These are phyloP conservation scores for Metarhizium guizhouense DNA, from an alignment of 2,329 filamentous ascomycete genomes.

Conservation along the genomic window DNA sequence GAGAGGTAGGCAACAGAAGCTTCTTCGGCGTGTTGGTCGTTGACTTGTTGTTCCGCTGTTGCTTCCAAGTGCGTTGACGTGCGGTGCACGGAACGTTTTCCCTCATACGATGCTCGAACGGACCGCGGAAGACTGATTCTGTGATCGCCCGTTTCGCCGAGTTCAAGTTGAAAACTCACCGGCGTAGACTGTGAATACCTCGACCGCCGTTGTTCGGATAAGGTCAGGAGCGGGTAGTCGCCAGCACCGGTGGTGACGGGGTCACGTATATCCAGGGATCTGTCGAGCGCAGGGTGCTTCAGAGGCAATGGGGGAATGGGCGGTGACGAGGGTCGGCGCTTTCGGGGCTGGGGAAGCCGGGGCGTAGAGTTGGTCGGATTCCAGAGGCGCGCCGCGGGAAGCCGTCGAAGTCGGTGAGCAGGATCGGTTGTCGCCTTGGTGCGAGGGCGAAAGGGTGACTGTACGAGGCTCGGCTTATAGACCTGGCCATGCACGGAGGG, in stretches of 20 bases:
- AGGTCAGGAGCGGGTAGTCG: constrained; percentile 42
- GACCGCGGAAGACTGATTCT: constrained; percentile 46
- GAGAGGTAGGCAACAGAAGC: not conserved
- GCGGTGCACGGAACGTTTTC: constrained; percentile 28
- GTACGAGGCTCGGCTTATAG: not conserved
- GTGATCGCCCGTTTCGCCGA: constrained; percentile 33
- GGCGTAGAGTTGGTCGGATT: constrained; percentile 53
- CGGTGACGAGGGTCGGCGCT: constrained; percentile 43
- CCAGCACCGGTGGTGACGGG: constrained; percentile 29
- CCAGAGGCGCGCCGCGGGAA: constrained; percentile 45
- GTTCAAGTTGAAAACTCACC: constrained; percentile 43
- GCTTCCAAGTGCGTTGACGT: constrained; percentile 7
- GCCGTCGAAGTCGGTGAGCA: constrained; percentile 26
- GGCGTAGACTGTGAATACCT: constrained; percentile 33
- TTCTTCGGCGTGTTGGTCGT: not conserved
- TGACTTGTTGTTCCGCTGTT: not conserved
- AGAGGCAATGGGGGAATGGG: constrained; percentile 43
- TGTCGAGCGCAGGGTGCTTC: constrained; percentile 32
- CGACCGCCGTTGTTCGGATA: constrained; percentile 40
- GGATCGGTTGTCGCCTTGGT: constrained; percentile 15
- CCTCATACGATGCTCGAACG: constrained; percentile 45
- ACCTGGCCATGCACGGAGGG: not conserved
- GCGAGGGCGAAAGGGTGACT: constrained; percentile 34
- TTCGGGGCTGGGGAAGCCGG: constrained; percentile 26
- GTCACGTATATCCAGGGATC: constrained; percentile 26